These are phyloP conservation scores for Ceratobasidium sp. DNA, from an alignment of 1,284 basidiomycete species.

Conservation along the genomic window DNA sequence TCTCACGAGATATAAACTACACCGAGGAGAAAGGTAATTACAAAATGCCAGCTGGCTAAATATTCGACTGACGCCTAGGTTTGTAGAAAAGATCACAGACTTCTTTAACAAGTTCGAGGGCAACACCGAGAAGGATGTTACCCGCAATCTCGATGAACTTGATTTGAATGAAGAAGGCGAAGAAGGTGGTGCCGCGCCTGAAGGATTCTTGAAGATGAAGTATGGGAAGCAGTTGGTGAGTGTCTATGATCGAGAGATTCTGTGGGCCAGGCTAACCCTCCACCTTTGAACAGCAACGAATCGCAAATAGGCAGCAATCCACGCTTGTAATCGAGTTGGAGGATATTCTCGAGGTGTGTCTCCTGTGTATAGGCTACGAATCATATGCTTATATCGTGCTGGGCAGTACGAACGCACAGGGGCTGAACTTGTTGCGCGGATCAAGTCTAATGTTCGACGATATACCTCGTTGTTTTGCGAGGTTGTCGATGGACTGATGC, in stretches of 20 bases:
- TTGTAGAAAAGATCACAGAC: conserved; percentile 69
- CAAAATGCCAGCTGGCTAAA: conserved; percentile 10
- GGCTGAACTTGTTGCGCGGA: conserved; percentile 75
- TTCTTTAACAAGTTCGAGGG: conserved; percentile 76
- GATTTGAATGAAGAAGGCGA: conserved; percentile 70
- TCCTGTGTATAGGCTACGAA: conserved; percentile 39
- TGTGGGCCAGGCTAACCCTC: conserved; percentile 49
- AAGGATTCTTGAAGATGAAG: conserved; percentile 66
- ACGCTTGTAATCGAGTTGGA: conserved; percentile 85
- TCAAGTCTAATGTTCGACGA: conserved; percentile 86
- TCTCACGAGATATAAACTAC: conserved; percentile 64
- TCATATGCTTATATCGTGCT: conserved; percentile 34
- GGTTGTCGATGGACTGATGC: conserved; percentile 89
- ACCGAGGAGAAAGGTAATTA: conserved; percentile 57
- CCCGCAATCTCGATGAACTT: conserved; percentile 74
- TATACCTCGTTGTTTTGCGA: conserved; percentile 92
- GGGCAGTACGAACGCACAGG: conserved; percentile 71
- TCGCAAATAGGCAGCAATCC: conserved; percentile 92
- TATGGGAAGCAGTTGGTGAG: conserved; percentile 91
- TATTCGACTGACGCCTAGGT: conserved; percentile 38
- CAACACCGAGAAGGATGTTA: conserved; percentile 71
- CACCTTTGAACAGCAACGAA: conserved; percentile 71
- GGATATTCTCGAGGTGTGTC: conserved; percentile 73
- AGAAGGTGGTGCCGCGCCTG: conserved; percentile 57
- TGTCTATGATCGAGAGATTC: conserved; percentile 28